Conservation (phyloP, 2,329 filamentous ascomycete species). For the Neonectria neomacrospora region DNA sequence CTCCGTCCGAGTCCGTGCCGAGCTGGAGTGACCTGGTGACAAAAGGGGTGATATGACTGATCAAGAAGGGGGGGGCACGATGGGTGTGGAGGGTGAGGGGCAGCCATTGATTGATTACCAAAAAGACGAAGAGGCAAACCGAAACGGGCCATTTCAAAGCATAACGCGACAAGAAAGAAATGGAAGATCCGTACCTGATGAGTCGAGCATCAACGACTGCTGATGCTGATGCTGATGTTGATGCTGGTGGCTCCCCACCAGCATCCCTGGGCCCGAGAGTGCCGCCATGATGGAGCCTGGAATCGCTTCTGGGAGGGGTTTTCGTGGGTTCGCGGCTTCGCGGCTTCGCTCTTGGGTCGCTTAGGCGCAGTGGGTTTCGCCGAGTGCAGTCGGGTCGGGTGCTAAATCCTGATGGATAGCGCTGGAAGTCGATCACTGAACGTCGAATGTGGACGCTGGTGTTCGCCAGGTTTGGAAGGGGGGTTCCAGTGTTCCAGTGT, state of each 20-base stretch:
- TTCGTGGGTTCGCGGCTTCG: slow-evolving; percentile 29
- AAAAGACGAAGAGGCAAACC: neutral
- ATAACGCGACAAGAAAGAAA: slow-evolving; percentile 30
- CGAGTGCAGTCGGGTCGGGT: slow-evolving; percentile 16
- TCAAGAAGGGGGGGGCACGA: neutral
- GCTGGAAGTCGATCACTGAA: slow-evolving; percentile 9
- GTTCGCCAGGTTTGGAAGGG: slow-evolving; percentile 15
- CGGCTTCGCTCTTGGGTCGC: slow-evolving; percentile 26
- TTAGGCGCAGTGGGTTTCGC: slow-evolving; percentile 21
- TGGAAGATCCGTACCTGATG: slow-evolving; percentile 40
- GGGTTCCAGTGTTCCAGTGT: slow-evolving; percentile 17
- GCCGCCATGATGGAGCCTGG: slow-evolving; percentile 39
- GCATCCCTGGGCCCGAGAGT: slow-evolving; percentile 39
- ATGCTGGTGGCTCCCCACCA: slow-evolving; percentile 38
- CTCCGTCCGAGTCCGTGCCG: slow-evolving; percentile 1
- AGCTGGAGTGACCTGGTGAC: neutral
- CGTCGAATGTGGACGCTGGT: slow-evolving; percentile 6
- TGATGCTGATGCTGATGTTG: slow-evolving; percentile 41
- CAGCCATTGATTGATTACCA: neutral
- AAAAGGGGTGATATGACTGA: neutral
- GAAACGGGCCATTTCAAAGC: slow-evolving; percentile 8
- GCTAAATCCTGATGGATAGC: slow-evolving; percentile 15
- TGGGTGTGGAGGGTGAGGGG: neutral
- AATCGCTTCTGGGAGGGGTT: neutral
- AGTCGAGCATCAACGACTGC: slow-evolving; percentile 34